Percentiles rank a stretch among this genome's conserved stretches.
These are phyloP conservation scores for Cornus kousa DNA, from an alignment of 148 eudicot species.

Conservation along the genomic window DNA sequence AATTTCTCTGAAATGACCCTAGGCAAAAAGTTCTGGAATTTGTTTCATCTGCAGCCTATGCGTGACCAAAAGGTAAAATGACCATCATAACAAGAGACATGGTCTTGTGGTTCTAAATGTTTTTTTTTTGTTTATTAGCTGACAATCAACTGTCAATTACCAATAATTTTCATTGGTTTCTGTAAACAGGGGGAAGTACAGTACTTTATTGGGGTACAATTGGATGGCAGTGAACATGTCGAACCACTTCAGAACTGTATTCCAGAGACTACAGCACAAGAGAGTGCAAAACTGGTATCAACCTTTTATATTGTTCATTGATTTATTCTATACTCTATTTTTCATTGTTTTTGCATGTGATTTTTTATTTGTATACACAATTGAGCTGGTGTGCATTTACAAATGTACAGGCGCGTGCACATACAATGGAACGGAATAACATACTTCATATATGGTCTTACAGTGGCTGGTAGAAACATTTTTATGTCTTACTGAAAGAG, in stretches of 20 bases:
- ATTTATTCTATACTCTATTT: background rate
- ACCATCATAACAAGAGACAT: background rate
- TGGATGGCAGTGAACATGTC: constrained; percentile 72
- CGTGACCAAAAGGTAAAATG: constrained; percentile 91
- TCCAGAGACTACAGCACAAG: constrained; percentile 65
- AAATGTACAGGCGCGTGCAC: background rate
- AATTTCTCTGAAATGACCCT: constrained; percentile 8
- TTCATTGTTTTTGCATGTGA: background rate
- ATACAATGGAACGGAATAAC: background rate
- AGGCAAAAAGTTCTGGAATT: constrained; percentile 99
- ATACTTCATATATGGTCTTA: background rate
- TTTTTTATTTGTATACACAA: background rate
- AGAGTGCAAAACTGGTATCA: constrained; percentile 66
- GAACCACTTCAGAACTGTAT: constrained; percentile 90
- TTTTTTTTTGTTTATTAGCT: background rate
- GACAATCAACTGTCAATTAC: background rate
- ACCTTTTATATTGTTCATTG: background rate
- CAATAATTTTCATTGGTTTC: constrained; percentile 8
- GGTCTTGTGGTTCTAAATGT: background rate
- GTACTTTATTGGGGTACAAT: constrained; percentile 60
- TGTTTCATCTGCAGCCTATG: constrained; percentile 99
- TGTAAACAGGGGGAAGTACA: constrained; percentile 76
- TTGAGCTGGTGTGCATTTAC: background rate
- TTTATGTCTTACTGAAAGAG: background rate
- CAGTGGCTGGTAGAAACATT: background rate